A percentile compares a stretch with the other conserved stretches of the same genome.
phyloP scores from a whole-genome alignment of 1,284 basidiomycete species.

The Naganishia liquefaciens region DNA sequence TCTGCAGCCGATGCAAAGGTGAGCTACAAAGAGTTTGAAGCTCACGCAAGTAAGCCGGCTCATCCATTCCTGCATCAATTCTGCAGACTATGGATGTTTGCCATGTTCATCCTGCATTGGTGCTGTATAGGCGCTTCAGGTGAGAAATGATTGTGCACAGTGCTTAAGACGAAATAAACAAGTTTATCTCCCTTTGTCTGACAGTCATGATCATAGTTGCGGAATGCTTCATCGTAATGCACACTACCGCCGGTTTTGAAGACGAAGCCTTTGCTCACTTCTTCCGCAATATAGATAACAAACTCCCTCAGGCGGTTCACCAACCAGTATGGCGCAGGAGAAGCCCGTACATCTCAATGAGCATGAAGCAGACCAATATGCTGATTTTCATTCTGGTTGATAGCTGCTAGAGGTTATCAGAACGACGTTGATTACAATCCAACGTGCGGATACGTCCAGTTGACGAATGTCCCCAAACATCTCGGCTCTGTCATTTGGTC shows the following conservation, averaged over 20 bases:
- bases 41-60: not conserved
- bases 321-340: slow-evolving; percentile 12
- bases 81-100: slow-evolving; percentile 7
- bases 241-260: not conserved
- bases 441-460: slow-evolving; percentile 38
- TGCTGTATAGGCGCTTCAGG: slow-evolving; percentile 13
- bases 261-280: not conserved
- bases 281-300: slow-evolving; percentile 3
- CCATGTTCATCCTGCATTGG: slow-evolving; percentile 11
- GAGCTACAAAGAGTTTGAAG: not conserved
- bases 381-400: too few relatives aligned
- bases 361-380: too few relatives aligned
- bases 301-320: slow-evolving; percentile 26
- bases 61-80: not conserved
- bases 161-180: not conserved
- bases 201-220: slow-evolving; percentile 30
- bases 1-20: not conserved
- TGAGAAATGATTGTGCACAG: not conserved
- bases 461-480: slow-evolving; percentile 40
- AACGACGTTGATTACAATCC: slow-evolving; percentile 34
- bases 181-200: not conserved
- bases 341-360: not conserved
- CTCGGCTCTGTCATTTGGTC: slow-evolving; percentile 27
- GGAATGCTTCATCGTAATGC: slow-evolving; percentile 22
- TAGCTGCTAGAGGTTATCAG: slow-evolving; percentile 36